These are phyloP conservation scores for Ulota crispa DNA, from an alignment of 225 moss, liverwort and hornwort genomes.

Conservation along the genomic window DNA sequence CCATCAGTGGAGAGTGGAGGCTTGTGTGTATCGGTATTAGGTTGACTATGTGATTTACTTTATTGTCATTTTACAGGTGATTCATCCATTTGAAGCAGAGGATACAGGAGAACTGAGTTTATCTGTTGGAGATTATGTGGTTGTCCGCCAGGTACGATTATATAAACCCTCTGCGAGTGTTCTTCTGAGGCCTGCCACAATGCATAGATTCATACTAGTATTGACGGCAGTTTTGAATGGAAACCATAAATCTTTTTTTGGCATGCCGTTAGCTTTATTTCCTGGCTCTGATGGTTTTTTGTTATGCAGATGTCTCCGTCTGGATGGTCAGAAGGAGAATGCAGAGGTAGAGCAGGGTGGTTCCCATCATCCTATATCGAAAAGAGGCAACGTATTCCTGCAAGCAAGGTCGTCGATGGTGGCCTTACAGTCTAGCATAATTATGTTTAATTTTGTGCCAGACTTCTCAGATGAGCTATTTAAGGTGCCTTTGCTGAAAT, in stretches of 20 bases:
- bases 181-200: not conserved
- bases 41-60: not conserved
- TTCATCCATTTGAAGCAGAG: slow-evolving; percentile 56
- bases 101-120: slow-evolving; percentile 52
- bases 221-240: not conserved
- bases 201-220: not conserved
- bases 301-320: slow-evolving; percentile 35
- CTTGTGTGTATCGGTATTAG: not conserved
- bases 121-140: slow-evolving; percentile 55
- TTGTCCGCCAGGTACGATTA: slow-evolving; percentile 51
- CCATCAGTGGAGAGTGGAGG: not conserved
- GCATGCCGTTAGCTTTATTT: not conserved
- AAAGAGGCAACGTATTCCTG: slow-evolving; percentile 51
- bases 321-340: slow-evolving; percentile 61
- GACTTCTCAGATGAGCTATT: slow-evolving; percentile 19
- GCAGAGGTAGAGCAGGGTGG: slow-evolving; percentile 54
- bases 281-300: not conserved
- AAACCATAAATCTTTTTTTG: slow-evolving; percentile 3
- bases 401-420: slow-evolving; percentile 48
- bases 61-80: slow-evolving; percentile 32
- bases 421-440: slow-evolving; percentile 32
- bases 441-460: slow-evolving; percentile 2
- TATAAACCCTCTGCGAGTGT: not conserved
- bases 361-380: slow-evolving; percentile 51
- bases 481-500: not conserved